Conservation (phyloP, 305 asterid genomes). For the Fraxinus floribunda region DNA sequence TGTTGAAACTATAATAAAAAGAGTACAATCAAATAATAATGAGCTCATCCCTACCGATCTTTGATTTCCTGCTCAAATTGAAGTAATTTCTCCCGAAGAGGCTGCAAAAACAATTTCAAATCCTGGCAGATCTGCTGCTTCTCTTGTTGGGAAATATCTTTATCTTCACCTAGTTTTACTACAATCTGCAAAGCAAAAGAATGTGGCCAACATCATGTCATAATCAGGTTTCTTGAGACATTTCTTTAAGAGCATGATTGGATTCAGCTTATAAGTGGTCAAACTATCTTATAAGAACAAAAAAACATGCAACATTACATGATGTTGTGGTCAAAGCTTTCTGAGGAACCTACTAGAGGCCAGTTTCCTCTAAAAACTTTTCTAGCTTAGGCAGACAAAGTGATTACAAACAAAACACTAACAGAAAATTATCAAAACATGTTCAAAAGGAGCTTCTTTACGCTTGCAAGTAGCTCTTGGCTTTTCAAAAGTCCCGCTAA, state of each 20-base stretch:
- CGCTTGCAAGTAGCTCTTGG: too few species aligned
- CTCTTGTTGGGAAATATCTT: conserved; percentile 52
- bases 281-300: not conserved
- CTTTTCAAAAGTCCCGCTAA: too few species aligned
- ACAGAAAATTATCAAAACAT: too few species aligned
- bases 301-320: not conserved
- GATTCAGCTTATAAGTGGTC: not conserved
- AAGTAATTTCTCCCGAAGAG: conserved; percentile 56
- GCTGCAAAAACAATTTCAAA: conserved; percentile 59
- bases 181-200: conserved; percentile 42
- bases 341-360: not conserved
- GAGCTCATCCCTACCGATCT: conserved; percentile 34
- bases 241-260: not conserved
- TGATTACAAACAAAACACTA: too few species aligned
- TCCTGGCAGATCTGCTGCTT: conserved; percentile 54
- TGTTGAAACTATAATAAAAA: conserved; percentile 5
- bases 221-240: not conserved
- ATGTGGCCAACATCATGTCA: not conserved
- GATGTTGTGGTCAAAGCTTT: not conserved
- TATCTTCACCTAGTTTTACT: conserved; percentile 63
- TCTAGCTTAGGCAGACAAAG: not conserved
- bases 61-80: conserved; percentile 83
- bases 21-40: conserved; percentile 2
- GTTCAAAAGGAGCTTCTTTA: too few species aligned
- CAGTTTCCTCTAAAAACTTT: not conserved